Evolutionary conservation across 805 yeast genomes (phyloP), one percentile per base, ranked within the genome.

Genomic region (Candida incommunis): DNA sequence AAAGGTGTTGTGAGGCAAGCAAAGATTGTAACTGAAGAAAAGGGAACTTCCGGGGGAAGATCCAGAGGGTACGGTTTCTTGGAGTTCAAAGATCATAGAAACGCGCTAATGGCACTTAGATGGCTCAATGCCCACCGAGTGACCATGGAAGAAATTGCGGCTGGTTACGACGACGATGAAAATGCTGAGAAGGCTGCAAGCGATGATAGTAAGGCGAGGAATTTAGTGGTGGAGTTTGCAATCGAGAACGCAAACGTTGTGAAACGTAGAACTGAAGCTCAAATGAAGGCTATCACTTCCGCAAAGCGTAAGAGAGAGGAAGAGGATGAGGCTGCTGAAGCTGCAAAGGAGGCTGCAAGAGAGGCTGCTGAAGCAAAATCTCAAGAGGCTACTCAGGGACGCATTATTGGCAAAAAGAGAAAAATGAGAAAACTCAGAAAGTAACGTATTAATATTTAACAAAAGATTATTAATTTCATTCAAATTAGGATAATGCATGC

Each of bases 21-120:
- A 22, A 92, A 92, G 67, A 80, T 92, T 51, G 82, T 92, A 50
- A 82, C 76, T 71, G 98, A 92, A 65, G 83, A 85, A 40, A 90
- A 88, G 61, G 95, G 87, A 4, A 70, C 90, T 5, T 94, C 94
- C 20, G 64, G 71, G 23, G 98, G 98, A 46, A 75, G 98, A 63
- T 80, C 92, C 58, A 80, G 96, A 69, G 98, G 98, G 49, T 92
- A 90, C 57, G 98, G 98, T 51, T 90, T 92, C 71, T 64, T 92
- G 41, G 97, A 92, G 65, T 87, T 72, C 63, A 78, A 87, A 64
- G 95, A 88, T 63, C 98, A 92, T 63, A 82, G 82, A 63, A 62
- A 80, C 50, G 97, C 98, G 1, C 71, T 92, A 52, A 88, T 87
- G 96, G 96, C 94, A 2, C 74, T 92, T 46, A 78, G 98, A 69